phyloP scores from a whole-genome alignment of 73 alveolate species.

The Stentor coeruleus region DNA sequence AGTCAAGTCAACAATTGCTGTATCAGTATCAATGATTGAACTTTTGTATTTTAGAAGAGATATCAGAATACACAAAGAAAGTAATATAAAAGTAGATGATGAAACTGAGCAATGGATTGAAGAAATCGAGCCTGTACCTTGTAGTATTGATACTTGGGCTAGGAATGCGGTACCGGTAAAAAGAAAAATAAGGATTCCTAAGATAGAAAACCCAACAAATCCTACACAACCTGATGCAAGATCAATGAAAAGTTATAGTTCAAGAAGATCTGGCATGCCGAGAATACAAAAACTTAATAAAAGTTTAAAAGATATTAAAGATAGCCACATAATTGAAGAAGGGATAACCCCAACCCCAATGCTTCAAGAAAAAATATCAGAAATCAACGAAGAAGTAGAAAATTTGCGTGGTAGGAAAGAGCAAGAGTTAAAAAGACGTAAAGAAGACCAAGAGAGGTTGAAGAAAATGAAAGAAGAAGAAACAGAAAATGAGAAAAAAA shows the following conservation, averaged over 20 bases:
- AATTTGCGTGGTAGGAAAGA: neutral
- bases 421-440: neutral
- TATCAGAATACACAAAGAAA: too few relatives aligned
- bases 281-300: neutral
- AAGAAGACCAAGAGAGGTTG: neutral
- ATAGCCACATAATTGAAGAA: neutral
- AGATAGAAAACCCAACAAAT: too few relatives aligned
- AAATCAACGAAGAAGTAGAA: neutral
- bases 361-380: neutral
- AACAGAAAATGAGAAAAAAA: neutral
- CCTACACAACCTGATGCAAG: neutral
- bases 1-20: neutral
- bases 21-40: neutral
- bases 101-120: slow-evolving; percentile 1
- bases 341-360: slow-evolving; percentile 18
- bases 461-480: neutral
- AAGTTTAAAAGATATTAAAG: neutral
- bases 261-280: neutral
- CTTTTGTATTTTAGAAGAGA: neutral
- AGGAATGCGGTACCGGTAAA: neutral
- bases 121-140: slow-evolving; percentile 5
- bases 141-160: slow-evolving; percentile 22
- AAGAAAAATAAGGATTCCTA: neutral
- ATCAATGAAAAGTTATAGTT: neutral
- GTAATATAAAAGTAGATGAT: too few relatives aligned